Base-by-base conservation (phyloP, 1,139 yeast species). In the Pichia sp. region DNA sequence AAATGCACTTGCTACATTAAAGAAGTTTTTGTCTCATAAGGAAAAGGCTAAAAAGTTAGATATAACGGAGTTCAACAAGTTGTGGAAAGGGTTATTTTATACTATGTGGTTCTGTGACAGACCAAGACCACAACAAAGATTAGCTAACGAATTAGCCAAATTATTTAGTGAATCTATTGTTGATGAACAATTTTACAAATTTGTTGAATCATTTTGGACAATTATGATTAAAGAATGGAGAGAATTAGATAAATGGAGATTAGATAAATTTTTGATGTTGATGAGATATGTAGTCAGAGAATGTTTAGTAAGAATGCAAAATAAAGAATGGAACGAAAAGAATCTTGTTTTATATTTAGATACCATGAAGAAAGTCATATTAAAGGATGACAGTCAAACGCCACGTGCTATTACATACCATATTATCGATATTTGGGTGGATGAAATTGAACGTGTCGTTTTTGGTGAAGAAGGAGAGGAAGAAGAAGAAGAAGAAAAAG, bases 51-150 rank as follows among this genome's bases (percentile, higher is more conserved):
- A 46, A 29, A 53, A 53, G 22, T 37, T 59, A 15, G 46, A 43
- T 7, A 36, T 35, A 35, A 48, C 70, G 16, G 95, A 89, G 48
- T 70, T 79, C 52, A 83, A 83, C 52, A 88, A 89, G 61, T 68
- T 91, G 45, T 91, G 97, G 96, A 87, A 85, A 63, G 98, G 97
- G 9, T 70, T 91, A 37, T 91, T 82, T 63, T 91, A 72, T 60
- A 79, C 87, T 23, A 86, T 91, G 95, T 91, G 98, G 98, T 87
- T 83, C 63, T 77, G 95, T 58, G 98, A 91, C 63, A 76, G 93
- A 55, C 94, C 96, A 24, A 72, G 81, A 52, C 93, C 95, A 23
- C 98, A 91, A 63, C 95, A 88, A 61, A 68, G 80, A 45, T 68
- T 91, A 34, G 95, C 96, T 3, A 76, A 72, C 40, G 78, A 76